Percentiles rank a stretch among this genome's conserved stretches.
These are phyloP conservation scores for Teunomyces kruisii DNA, from an alignment of 805 yeast genomes.

Conservation along the genomic window DNA sequence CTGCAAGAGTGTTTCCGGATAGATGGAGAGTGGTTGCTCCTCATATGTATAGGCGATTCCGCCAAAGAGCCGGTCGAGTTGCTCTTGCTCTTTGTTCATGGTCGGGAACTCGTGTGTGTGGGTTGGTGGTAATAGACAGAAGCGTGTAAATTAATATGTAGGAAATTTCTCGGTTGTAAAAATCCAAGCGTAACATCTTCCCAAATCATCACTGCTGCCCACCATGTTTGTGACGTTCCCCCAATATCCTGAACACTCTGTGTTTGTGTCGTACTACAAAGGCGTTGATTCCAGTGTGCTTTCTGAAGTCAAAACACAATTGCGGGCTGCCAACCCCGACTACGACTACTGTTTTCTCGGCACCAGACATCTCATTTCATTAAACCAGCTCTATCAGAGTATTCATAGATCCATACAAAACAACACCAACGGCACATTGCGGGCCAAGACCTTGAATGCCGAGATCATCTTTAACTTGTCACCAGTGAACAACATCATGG, in stretches of 20 bases:
- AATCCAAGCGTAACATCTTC: too few species aligned
- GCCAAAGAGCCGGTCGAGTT: background rate
- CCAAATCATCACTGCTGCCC: background rate
- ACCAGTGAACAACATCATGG: constrained; percentile 69
- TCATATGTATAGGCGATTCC: background rate
- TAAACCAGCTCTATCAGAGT: constrained; percentile 63
- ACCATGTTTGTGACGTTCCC: constrained; percentile 33
- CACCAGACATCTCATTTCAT: constrained; percentile 54
- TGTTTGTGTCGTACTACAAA: constrained; percentile 45
- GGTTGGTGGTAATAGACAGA: too few species aligned
- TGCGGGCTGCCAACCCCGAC: constrained; percentile 44
- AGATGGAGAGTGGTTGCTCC: constrained; percentile 6
- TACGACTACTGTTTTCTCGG: constrained; percentile 67
- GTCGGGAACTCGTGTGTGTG: background rate
- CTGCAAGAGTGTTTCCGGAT: constrained; percentile 39
- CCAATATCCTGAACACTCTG: constrained; percentile 41
- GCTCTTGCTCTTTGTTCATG: constrained; percentile 4
- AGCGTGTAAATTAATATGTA: background rate
- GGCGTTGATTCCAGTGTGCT: constrained; percentile 42
- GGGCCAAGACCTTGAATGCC: constrained; percentile 67
- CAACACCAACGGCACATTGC: constrained; percentile 43
- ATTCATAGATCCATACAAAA: constrained; percentile 62
- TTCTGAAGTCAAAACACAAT: constrained; percentile 42
- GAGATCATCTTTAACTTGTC: constrained; percentile 70
- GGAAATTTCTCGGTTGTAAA: too few species aligned